phyloP scores from a whole-genome alignment of 805 yeast genomes.

The Alloascoidea africana region DNA sequence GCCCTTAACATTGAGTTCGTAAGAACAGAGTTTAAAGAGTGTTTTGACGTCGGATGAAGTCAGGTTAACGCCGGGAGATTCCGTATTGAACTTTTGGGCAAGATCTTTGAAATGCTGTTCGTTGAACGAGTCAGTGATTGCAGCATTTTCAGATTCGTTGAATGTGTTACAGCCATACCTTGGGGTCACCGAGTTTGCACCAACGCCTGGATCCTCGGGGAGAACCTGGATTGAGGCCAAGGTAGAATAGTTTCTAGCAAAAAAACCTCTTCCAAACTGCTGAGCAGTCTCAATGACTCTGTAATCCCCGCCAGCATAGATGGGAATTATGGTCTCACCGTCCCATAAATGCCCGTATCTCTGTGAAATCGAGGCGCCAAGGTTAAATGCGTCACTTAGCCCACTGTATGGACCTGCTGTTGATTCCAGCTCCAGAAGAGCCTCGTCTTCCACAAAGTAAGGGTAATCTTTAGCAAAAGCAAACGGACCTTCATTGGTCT shows the following conservation, averaged over 20 bases:
- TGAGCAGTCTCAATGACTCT: slow-evolving; percentile 41
- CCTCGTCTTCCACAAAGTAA: slow-evolving; percentile 24
- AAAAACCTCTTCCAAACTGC: slow-evolving; percentile 45
- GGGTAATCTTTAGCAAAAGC: slow-evolving; percentile 31
- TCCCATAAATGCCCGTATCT: slow-evolving; percentile 33
- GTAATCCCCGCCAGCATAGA: slow-evolving; percentile 39
- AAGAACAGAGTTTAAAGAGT: slow-evolving; percentile 32
- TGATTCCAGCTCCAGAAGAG: slow-evolving; percentile 35
- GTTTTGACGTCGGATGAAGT: slow-evolving; percentile 23
- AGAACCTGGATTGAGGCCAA: slow-evolving; percentile 24
- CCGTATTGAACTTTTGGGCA: slow-evolving; percentile 18
- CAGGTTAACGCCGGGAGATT: slow-evolving; percentile 25
- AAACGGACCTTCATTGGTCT: slow-evolving; percentile 22
- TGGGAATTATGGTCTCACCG: slow-evolving; percentile 22
- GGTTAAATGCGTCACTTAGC: slow-evolving; percentile 27
- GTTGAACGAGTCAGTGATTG: slow-evolving; percentile 13
- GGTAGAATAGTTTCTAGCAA: slow-evolving; percentile 25
- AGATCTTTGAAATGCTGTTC: slow-evolving; percentile 15
- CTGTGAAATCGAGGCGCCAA: slow-evolving; percentile 32
- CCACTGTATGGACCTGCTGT: slow-evolving; percentile 38
- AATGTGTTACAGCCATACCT: slow-evolving; percentile 19
- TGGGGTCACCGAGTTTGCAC: slow-evolving; percentile 48
- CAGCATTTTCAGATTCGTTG: slow-evolving; percentile 9
- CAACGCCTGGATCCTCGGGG: slow-evolving; percentile 30
- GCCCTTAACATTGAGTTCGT: slow-evolving; percentile 33